These are phyloP conservation scores for Apiotrichum domesticum DNA, from an alignment of 1,284 basidiomycete genomes.

Conservation along the genomic window DNA sequence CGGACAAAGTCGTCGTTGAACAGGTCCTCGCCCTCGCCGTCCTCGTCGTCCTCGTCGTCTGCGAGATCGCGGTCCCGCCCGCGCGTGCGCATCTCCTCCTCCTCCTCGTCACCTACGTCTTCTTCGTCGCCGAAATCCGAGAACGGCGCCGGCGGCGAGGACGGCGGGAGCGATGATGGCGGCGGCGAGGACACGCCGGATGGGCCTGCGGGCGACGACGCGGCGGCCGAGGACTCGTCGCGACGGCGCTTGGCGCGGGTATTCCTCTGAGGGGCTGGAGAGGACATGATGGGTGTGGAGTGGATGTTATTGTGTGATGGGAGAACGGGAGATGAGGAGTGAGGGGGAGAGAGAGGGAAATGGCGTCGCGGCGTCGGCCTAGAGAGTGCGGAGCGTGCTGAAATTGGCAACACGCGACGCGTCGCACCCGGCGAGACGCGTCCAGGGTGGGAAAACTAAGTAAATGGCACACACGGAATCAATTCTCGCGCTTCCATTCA, in stretches of 20 bases:
- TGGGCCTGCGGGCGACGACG: slow-evolving; percentile 22
- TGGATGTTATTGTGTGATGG: not conserved
- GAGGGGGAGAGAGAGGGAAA: too few species aligned
- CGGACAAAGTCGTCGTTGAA: slow-evolving; percentile 78
- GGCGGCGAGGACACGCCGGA: slow-evolving; percentile 37
- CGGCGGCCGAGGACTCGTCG: not conserved
- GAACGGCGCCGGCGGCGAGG: slow-evolving; percentile 73
- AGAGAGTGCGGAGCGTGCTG: not conserved
- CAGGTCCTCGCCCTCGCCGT: slow-evolving; percentile 84
- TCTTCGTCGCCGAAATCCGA: slow-evolving; percentile 83
- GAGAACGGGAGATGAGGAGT: not conserved
- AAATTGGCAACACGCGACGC: not conserved
- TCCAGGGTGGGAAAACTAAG: not conserved
- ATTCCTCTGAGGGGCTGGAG: not conserved
- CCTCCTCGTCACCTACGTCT: slow-evolving; percentile 64
- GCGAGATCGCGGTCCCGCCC: slow-evolving; percentile 53
- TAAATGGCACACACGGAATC: not conserved
- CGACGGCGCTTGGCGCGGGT: slow-evolving; percentile 12
- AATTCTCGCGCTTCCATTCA: not conserved
- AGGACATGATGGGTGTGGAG: not conserved
- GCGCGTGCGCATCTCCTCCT: slow-evolving; percentile 53
- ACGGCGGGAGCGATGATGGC: slow-evolving; percentile 46
- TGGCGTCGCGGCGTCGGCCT: too few species aligned
- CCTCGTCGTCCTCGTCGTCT: slow-evolving; percentile 55
- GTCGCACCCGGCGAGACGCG: not conserved